Conservation (phyloP, 78 protist species). For the Dictyostelium intermedium region DNA sequence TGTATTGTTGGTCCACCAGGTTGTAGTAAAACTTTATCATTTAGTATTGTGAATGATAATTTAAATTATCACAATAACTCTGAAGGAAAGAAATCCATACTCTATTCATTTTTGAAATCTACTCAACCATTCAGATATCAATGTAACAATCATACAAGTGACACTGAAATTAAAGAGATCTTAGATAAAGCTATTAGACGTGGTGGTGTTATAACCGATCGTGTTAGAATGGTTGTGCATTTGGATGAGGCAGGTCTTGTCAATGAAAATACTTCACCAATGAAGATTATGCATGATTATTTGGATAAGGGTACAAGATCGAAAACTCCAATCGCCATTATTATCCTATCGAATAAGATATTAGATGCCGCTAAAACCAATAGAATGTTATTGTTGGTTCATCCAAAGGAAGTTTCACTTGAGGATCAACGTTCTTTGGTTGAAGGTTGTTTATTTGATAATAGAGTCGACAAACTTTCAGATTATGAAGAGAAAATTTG, state of each 20-base stretch:
- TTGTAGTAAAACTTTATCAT: conserved; percentile 47
- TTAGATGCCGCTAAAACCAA: conserved; percentile 79
- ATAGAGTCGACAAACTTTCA: not conserved
- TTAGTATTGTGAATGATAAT: conserved; percentile 36
- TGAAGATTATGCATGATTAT: conserved; percentile 76
- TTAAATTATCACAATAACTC: not conserved
- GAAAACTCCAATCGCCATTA: conserved; percentile 3
- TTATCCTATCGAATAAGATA: conserved; percentile 33
- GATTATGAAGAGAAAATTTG: not conserved
- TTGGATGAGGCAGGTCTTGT: conserved; percentile 75
- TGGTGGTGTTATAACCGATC: not conserved
- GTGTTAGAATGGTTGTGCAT: conserved; percentile 13
- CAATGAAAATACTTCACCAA: conserved; percentile 53
- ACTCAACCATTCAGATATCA: conserved; percentile 53
- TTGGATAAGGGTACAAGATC: conserved; percentile 41
- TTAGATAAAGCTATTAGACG: conserved; percentile 50
- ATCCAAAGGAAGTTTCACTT: conserved; percentile 18
- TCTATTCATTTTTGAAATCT: not conserved
- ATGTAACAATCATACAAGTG: conserved; percentile 65
- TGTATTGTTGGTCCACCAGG: conserved; percentile 80
- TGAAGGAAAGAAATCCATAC: not conserved
- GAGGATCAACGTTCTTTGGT: conserved; percentile 27
- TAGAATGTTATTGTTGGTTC: conserved; percentile 46
- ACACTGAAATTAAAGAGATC: conserved; percentile 13
- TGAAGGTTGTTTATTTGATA: conserved; percentile 30